A percentile compares a stretch with the other conserved stretches of the same genome.
Conservation (phyloP, 192 early-diverging fungal genomes). For the Coemansia sp. region DNA sequence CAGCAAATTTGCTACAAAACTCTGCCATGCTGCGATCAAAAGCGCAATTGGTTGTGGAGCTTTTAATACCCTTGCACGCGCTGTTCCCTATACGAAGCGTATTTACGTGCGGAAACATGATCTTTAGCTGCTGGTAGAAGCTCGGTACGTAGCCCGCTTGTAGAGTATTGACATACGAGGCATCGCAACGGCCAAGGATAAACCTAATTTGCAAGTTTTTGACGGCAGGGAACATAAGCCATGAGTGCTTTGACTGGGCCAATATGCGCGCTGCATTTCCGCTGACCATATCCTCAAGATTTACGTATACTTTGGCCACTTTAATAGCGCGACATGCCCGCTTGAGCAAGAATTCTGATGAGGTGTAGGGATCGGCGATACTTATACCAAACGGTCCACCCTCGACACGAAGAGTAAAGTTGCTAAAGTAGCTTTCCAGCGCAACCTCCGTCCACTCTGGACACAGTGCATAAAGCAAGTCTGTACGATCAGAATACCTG, state of each 20-base stretch:
- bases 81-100: neutral
- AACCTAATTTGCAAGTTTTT: slow-evolving; percentile 1
- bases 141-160: neutral
- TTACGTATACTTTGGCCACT: neutral
- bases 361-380: neutral
- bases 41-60: neutral
- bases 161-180: neutral
- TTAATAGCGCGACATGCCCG: neutral
- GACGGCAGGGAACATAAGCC: neutral
- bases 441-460: slow-evolving; percentile 2
- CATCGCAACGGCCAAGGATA: neutral
- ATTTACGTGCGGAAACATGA: neutral
- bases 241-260: neutral
- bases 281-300: neutral
- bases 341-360: neutral
- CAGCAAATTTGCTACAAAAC: neutral
- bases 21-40: neutral
- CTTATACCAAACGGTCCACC: neutral
- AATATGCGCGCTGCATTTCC: neutral
- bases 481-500: slow-evolving; percentile 1
- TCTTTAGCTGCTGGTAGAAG: neutral
- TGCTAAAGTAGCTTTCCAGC: neutral
- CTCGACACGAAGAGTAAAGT: neutral
- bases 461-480: neutral
- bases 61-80: neutral